Evolutionary conservation across 228 moss, liverwort and hornwort genomes (phyloP).

Genomic region (Sphagnum fallax): DNA sequence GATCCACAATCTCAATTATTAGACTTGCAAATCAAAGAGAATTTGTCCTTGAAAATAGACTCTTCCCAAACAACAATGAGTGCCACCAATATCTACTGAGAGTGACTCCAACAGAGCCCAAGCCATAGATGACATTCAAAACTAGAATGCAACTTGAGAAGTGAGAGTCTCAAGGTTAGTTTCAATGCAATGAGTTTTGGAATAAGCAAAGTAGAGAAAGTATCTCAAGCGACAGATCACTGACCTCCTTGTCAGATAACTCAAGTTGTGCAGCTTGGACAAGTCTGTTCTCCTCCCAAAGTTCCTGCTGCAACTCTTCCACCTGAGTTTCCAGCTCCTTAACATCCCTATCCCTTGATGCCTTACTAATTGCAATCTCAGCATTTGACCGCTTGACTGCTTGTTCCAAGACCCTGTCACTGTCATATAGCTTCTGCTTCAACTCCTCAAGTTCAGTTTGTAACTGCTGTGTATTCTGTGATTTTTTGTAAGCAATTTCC

Average conservation of each 20-base stretch:
- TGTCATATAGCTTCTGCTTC: slow-evolving; percentile 27
- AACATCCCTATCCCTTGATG: neutral
- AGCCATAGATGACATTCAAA: neutral
- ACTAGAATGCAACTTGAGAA: neutral
- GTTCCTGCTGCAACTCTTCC: slow-evolving; percentile 6
- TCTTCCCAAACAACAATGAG: too few relatives aligned
- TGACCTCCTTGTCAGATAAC: slow-evolving; percentile 3
- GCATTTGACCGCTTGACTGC: neutral
- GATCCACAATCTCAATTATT: too few relatives aligned
- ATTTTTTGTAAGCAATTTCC: slow-evolving; percentile 4
- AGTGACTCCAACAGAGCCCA: too few relatives aligned
- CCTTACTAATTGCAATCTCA: neutral
- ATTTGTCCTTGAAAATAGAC: too few relatives aligned
- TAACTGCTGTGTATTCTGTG: slow-evolving; percentile 9
- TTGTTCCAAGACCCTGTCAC: neutral
- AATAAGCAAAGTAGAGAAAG: too few relatives aligned
- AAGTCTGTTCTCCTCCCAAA: slow-evolving; percentile 2
- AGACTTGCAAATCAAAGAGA: too few relatives aligned
- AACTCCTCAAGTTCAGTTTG: slow-evolving; percentile 12
- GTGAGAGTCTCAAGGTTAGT: too few relatives aligned
- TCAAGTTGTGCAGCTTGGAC: neutral
- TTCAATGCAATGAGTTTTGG: too few relatives aligned
- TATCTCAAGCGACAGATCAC: too few relatives aligned
- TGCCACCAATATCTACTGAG: too few relatives aligned
- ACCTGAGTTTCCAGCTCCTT: neutral